Percentiles rank a stretch among this genome's conserved stretches.
These are phyloP conservation scores for Trichodelitschia bisporula DNA, from an alignment of 495 filamentous ascomycete genomes.

Conservation along the genomic window DNA sequence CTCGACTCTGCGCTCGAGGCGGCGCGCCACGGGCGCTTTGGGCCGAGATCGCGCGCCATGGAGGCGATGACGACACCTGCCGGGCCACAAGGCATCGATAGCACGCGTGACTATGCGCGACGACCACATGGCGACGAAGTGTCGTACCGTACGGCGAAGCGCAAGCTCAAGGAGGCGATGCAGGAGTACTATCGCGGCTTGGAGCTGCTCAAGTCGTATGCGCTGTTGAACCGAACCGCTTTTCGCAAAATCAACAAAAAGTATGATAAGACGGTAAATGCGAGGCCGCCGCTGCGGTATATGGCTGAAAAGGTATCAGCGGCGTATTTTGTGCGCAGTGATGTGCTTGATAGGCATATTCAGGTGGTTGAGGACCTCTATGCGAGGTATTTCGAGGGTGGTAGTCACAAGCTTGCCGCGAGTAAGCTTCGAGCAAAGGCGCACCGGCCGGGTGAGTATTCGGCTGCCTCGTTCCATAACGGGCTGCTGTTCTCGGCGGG, in stretches of 20 bases:
- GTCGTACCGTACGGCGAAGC: constrained; percentile 61
- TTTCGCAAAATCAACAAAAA: constrained; percentile 99
- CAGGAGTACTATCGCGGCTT: constrained; percentile 84
- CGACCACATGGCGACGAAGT: constrained; percentile 23
- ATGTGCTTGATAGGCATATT: constrained; percentile 54
- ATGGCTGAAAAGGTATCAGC: constrained; percentile 85
- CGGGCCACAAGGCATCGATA: constrained; percentile 5
- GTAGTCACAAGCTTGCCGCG: constrained; percentile 73
- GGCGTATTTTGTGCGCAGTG: constrained; percentile 71
- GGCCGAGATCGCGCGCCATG: constrained; percentile 32
- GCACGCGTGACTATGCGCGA: constrained; percentile 13
- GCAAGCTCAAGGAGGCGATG: constrained; percentile 70
- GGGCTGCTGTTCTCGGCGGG: constrained; percentile 61
- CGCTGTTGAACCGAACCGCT: constrained; percentile 66
- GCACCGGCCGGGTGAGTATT: constrained; percentile 40
- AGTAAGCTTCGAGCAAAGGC: constrained; percentile 54
- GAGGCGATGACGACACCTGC: constrained; percentile 24
- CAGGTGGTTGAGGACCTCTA: constrained; percentile 69
- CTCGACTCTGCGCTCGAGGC: constrained; percentile 13
- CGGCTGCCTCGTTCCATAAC: constrained; percentile 47
- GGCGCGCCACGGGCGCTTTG: constrained; percentile 20
- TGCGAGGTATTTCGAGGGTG: constrained; percentile 71
- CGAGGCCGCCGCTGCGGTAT: constrained; percentile 51
- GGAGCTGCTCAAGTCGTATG: constrained; percentile 77
- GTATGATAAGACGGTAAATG: constrained; percentile 72